Base-by-base conservation (phyloP, 495 filamentous ascomycete genomes). In the Parachaetomium inaequale region DNA sequence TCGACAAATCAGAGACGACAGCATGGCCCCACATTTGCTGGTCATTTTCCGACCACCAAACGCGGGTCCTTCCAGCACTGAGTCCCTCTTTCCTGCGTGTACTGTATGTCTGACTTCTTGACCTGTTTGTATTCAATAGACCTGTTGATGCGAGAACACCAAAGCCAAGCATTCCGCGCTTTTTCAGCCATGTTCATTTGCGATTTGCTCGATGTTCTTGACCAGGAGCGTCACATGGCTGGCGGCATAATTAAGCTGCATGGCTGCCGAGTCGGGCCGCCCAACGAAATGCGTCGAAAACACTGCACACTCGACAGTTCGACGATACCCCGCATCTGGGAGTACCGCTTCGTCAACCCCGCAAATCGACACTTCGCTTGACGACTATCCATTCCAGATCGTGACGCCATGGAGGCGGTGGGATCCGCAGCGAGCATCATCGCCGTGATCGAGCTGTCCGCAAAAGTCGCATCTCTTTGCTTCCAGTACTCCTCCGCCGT, bases 371-470 rank as follows among this genome's bases (percentile, higher is more conserved):
- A 26, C 45, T 49, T 49, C 45, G 45, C 45, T 28, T 49, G 45
- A 49, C 21, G 45, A 49, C 45, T 7, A 49, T 49, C 21, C 45
- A 49, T 49, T 49, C 21, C 21, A 49, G 45, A 26, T 60, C 26
- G 38, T 34, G 42, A 47, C 55, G 29, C 55, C 36, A 59, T 59
- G 57, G 57, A 59, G 57, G 57, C 5, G 46, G 17, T 59, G 3
- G 57, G 59, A 49, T 47, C 59, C 25, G 72, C 68, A 40, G 69
- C 73, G 46, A 75, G 71, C 66, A 65, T 72, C 54, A 73, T 77
- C 51, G 70, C 70, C 17, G 68, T 78, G 12, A 63, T 79, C 55
- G 68, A 77, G 34, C 61, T 75, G 29, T 66, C 74, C 21, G 63
- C 64, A 21, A 68, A 66, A 58, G 61, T 78, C 51, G 56, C 58